Conservation (phyloP, 352 stramenopile genomes). For the Globisporangium mamillatum region DNA sequence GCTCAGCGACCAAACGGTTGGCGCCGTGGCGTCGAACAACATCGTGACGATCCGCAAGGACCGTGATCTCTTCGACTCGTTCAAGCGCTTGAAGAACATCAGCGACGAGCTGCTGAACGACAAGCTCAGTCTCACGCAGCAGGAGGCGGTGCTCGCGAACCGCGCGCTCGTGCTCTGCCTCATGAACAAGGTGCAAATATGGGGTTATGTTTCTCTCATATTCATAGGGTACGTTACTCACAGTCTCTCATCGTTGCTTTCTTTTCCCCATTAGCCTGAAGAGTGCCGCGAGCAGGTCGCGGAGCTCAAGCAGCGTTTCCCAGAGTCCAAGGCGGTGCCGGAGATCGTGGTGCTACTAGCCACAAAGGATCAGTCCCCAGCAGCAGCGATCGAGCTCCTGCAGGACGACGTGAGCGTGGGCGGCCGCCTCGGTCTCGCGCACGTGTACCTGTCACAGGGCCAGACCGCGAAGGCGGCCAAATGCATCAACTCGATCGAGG, state of each 20-base stretch:
- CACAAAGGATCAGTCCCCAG: conserved; percentile 60
- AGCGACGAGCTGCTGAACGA: conserved; percentile 47
- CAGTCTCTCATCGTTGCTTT: neutral
- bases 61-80: conserved; percentile 77
- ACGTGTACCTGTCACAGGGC: conserved; percentile 65
- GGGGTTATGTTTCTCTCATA: neutral
- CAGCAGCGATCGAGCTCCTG: conserved; percentile 46
- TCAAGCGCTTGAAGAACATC: conserved; percentile 78
- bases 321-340: conserved; percentile 44
- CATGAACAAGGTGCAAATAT: conserved; percentile 58
- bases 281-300: conserved; percentile 58
- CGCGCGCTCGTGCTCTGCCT: conserved; percentile 66
- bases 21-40: conserved; percentile 73
- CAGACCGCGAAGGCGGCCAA: conserved; percentile 35
- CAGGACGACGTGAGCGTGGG: conserved; percentile 49
- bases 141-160: conserved; percentile 76
- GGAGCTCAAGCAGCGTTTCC: conserved; percentile 58
- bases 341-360: conserved; percentile 69
- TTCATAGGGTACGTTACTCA: neutral
- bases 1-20: conserved; percentile 59
- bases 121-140: conserved; percentile 59
- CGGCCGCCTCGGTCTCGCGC: conserved; percentile 62
- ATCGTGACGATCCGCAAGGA: conserved; percentile 79
- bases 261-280: conserved; percentile 34
- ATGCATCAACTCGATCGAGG: conserved; percentile 57